These are phyloP conservation scores for Uncinocarpus reesii DNA, from an alignment of 2,329 filamentous ascomycete species.

Conservation along the genomic window DNA sequence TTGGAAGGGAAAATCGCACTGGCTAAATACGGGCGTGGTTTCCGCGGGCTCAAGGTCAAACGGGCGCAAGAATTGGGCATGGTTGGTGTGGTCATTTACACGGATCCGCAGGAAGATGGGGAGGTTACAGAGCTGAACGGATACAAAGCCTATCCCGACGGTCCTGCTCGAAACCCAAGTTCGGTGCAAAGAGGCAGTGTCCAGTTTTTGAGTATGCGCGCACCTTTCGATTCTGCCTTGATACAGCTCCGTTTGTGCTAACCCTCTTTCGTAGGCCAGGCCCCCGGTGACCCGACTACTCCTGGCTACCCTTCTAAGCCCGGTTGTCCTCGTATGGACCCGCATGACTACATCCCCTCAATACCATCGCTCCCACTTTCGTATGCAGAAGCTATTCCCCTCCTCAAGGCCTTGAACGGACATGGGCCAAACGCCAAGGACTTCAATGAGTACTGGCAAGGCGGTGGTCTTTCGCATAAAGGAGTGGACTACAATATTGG, in stretches of 20 bases:
- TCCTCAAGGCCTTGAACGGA: conserved; percentile 83
- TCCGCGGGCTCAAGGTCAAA: conserved; percentile 86
- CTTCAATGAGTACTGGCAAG: conserved; percentile 62
- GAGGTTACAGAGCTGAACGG: conserved; percentile 72
- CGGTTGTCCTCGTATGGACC: conserved; percentile 64
- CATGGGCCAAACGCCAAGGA: conserved; percentile 68
- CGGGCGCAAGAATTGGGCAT: conserved; percentile 83
- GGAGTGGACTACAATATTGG: conserved; percentile 78
- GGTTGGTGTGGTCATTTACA: conserved; percentile 74
- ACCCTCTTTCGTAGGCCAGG: conserved; percentile 37
- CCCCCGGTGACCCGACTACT: conserved; percentile 71
- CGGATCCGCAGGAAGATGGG: conserved; percentile 81
- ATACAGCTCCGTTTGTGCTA: neutral
- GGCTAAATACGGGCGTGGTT: conserved; percentile 73
- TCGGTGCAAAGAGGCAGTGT: conserved; percentile 83
- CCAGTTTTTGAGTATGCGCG: conserved; percentile 66
- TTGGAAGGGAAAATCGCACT: conserved; percentile 79
- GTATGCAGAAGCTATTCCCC: conserved; percentile 72
- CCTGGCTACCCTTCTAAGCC: conserved; percentile 90
- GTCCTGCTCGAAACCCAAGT: conserved; percentile 76
- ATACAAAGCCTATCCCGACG: conserved; percentile 66
- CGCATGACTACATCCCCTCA: conserved; percentile 59
- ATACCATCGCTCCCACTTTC: conserved; percentile 91
- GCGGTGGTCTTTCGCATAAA: conserved; percentile 64
- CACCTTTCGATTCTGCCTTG: conserved; percentile 19